Evolutionary conservation across 305 asterid genomes (phyloP).

Genomic region (Fraxinus floribunda): DNA sequence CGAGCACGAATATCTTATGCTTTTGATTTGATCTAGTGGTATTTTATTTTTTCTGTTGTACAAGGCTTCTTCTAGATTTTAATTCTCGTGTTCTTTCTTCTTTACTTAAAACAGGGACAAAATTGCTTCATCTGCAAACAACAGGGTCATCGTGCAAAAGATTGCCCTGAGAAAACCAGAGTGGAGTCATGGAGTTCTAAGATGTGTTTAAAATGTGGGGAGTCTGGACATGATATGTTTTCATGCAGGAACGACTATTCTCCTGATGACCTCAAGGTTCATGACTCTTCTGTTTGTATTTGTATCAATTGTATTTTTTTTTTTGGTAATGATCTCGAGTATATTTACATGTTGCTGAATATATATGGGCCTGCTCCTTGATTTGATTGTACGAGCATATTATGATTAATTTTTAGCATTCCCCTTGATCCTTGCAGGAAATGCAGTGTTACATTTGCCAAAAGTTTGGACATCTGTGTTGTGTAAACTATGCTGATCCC

Average conservation of each 20-base stretch:
- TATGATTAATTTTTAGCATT: background rate
- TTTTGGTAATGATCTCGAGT: background rate
- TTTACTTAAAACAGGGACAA: conserved; percentile 53
- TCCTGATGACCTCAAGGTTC: conserved; percentile 76
- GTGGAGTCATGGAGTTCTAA: conserved; percentile 38
- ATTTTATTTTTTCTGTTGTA: background rate
- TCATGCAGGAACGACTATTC: conserved; percentile 64
- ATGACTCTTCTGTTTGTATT: background rate
- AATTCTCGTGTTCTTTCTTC: background rate
- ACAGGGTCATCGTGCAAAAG: conserved; percentile 89
- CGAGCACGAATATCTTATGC: background rate
- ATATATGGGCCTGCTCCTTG: background rate
- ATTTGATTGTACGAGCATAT: background rate
- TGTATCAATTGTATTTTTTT: background rate
- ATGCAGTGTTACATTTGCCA: conserved; percentile 79
- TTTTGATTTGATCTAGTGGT: background rate
- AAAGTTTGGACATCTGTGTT: conserved; percentile 82
- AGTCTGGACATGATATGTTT: conserved; percentile 80
- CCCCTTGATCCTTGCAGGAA: conserved; percentile 43
- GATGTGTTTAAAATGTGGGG: conserved; percentile 86
- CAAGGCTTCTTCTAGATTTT: background rate
- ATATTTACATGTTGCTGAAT: background rate
- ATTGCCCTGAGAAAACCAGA: conserved; percentile 66
- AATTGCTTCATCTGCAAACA: conserved; percentile 87
- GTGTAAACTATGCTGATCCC: conserved; percentile 49